A percentile compares a stretch with the other conserved stretches of the same genome.
Conservation (phyloP, 345 rosid genomes). For the Sonneratia alba region DNA sequence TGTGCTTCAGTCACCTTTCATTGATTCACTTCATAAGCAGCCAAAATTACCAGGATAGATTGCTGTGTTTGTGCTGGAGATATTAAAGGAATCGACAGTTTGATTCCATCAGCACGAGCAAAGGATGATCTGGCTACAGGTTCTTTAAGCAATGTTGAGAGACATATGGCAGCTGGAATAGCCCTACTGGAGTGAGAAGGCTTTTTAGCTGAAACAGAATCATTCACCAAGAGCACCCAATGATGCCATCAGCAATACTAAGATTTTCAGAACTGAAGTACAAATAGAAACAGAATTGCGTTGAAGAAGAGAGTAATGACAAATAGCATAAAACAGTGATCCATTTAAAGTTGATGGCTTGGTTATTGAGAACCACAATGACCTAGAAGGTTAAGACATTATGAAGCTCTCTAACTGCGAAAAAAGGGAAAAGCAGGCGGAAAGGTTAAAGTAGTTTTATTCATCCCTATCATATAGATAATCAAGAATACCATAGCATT, state of each 20-base stretch:
- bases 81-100: constrained; percentile 72
- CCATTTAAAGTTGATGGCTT: neutral
- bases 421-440: neutral
- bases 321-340: neutral
- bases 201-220: constrained; percentile 51
- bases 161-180: constrained; percentile 66
- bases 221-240: neutral
- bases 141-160: constrained; percentile 70
- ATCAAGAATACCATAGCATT: constrained; percentile 10
- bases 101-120: constrained; percentile 84
- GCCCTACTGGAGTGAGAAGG: constrained; percentile 84
- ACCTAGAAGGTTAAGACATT: too few relatives aligned
- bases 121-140: constrained; percentile 88
- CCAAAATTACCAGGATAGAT: constrained; percentile 63
- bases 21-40: neutral
- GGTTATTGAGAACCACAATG: neutral
- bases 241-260: neutral
- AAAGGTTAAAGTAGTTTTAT: neutral
- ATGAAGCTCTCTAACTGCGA: neutral
- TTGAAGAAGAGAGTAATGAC: neutral
- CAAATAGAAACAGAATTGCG: neutral
- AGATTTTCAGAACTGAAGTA: neutral
- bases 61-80: constrained; percentile 95
- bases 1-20: neutral
- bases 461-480: neutral